Evolutionary conservation across 129 eudicot species (phyloP), one percentile per base, ranked within the genome.

Genomic region (Tagetes patula): DNA sequence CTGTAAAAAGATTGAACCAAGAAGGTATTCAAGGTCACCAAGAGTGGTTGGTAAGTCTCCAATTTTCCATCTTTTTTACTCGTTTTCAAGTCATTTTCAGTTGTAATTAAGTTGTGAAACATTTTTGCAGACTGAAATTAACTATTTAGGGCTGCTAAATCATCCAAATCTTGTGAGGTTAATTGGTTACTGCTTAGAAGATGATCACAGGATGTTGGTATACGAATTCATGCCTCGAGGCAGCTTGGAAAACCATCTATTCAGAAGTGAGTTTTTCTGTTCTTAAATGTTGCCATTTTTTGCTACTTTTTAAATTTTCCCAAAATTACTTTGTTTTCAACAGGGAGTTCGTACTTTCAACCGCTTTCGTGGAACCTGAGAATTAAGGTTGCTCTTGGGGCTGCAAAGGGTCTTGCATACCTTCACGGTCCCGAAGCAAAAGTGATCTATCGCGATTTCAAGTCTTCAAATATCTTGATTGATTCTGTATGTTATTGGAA

Each of bases 391-490:
- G 69, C 77, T 13, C 60, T 60, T 73, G 77, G 77, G 7, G 77
- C 77, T 38, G 80, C 80, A 32, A 76, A 76, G 74, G 80, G 80
- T 67, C 80, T 76, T 55, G 80, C 74, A 0, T 76, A 67, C 60
- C 66, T 76, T 42, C 74, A 76, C 59, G 55, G 58, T 74, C 74
- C 73, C 3, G 74, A 76, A 67, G 58, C 74, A 9, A 76, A 67
- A 67, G 67, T 54, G 67, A 70, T 70, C 31, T 52, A 41, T 53
- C 46, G 75, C 42, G 50, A 70, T 52, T 50, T 70, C 38, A 53
- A 38, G 37, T 38, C 50, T 11, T 9, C 37, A 11, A 38, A 40
- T 39, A 52, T 70, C 74, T 53, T 70, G 38, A 10, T 70, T 10
- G 75, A 70, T 40, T 70, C 65, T 3, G 75, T 70, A 70, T 70